Evolutionary conservation across 495 filamentous ascomycete genomes (phyloP).

Genomic region (Lophiostoma macrostomum): DNA sequence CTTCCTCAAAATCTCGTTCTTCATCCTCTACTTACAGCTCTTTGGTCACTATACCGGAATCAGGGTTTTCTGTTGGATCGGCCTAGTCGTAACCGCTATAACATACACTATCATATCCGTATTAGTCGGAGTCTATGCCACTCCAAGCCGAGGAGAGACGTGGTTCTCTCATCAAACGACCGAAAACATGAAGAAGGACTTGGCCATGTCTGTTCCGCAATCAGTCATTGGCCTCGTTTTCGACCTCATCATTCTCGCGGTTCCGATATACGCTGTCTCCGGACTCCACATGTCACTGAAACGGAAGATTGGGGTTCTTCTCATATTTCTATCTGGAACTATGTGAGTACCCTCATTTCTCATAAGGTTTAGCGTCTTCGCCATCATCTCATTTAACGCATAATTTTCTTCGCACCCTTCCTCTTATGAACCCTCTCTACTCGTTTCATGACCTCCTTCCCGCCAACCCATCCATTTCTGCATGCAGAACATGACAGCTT

Average conservation of each 20-base stretch:
- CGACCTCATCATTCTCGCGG: slow-evolving; percentile 1
- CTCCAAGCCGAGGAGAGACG: background rate
- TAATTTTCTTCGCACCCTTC: too few relatives aligned
- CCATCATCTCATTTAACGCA: too few relatives aligned
- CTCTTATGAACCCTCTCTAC: too few relatives aligned
- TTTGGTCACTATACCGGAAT: slow-evolving; percentile 1
- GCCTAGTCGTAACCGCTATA: background rate
- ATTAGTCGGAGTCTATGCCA: background rate
- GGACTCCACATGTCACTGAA: background rate
- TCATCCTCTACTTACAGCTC: slow-evolving; percentile 10
- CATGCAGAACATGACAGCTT: too few relatives aligned
- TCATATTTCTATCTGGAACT: background rate
- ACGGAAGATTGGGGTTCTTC: background rate
- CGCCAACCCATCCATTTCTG: too few relatives aligned
- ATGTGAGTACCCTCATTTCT: slow-evolving; percentile 5
- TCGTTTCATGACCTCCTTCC: too few relatives aligned
- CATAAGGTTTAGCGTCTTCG: too few relatives aligned
- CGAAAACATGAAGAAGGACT: background rate
- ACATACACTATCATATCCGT: background rate
- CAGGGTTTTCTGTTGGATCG: slow-evolving; percentile 1
- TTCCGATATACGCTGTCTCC: background rate
- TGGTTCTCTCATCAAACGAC: background rate
- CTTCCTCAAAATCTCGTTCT: slow-evolving; percentile 13
- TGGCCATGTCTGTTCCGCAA: background rate
- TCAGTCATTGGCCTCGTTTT: background rate